phyloP scores from a whole-genome alignment of 768 basidiomycete genomes.

The Mycena indigotica region DNA sequence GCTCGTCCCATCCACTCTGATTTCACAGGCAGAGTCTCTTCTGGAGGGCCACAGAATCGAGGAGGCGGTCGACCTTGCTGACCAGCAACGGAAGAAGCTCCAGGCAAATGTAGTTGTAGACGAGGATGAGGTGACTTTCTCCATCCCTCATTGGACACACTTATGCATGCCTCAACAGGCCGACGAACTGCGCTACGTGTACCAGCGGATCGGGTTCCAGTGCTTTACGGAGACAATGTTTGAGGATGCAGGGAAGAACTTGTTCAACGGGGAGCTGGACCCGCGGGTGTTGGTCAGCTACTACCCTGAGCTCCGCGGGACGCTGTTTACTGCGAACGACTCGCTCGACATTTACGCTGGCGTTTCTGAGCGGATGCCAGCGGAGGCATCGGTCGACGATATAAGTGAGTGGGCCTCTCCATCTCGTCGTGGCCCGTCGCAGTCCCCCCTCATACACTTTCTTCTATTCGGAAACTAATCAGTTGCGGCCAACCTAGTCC shows the following conservation, averaged over 20 bases:
- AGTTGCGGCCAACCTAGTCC: conserved; percentile 89
- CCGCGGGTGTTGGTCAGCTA: conserved; percentile 80
- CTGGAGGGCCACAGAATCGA: conserved; percentile 64
- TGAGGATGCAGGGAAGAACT: conserved; percentile 76
- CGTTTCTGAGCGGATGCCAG: conserved; percentile 69
- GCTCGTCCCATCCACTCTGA: conserved; percentile 69
- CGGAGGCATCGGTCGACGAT: conserved; percentile 72
- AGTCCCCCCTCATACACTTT: conserved; percentile 25
- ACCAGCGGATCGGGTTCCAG: conserved; percentile 81
- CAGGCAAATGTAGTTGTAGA: conserved; percentile 54
- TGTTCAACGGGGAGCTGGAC: conserved; percentile 82
- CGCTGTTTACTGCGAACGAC: conserved; percentile 57
- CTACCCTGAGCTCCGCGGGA: conserved; percentile 74
- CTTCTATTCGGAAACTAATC: conserved; percentile 62
- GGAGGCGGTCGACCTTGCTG: conserved; percentile 64
- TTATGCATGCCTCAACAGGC: conserved; percentile 36
- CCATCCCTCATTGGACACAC: conserved; percentile 1
- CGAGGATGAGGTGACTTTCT: conserved; percentile 52
- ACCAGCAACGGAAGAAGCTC: conserved; percentile 59
- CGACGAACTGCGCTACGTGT: conserved; percentile 76
- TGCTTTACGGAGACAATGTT: conserved; percentile 80
- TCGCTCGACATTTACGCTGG: conserved; percentile 74
- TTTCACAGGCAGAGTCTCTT: conserved; percentile 71
- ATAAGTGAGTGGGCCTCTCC: conserved; percentile 68
- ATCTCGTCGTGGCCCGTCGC: conserved; percentile 24